Evolutionary conservation across 2,329 filamentous ascomycete species (phyloP), one percentile per base, ranked within the genome.

Genomic region (Pseudogymnoascus sp.): DNA sequence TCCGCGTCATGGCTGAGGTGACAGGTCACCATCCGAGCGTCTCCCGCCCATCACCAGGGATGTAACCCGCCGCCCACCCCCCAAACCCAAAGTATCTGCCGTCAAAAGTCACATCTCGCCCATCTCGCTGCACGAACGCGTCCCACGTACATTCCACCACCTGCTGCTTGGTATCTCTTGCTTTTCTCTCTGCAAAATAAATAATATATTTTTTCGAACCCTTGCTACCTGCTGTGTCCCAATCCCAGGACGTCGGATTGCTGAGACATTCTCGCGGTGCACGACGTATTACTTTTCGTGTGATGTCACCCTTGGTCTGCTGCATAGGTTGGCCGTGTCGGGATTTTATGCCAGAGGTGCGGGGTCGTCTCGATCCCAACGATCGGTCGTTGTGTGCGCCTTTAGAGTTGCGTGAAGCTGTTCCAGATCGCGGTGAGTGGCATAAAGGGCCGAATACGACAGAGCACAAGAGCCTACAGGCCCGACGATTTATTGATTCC

Each of bases 391-490:
- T 57, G 25, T 54, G 48, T 34, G 25, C 25, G n/a, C 51, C 51
- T 19, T 57, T 19, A 21, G 51, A 57, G 7, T 57, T 34, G 51
- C 10, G n/a, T 57, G n/a, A 34, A 21, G 28, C 28, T 34, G 28
- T 34, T 19, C 28, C 28, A 11, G 28, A 34, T 19, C 51, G 28
- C 51, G 28, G 19, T n/a, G 28, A 57, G 25, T 57, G 25, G 10
- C n/a, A 57, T 34, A 57, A 57, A 57, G 51, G 51, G 51, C 51
- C 51, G 51, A 57, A 57, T 57, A 57, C 51, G 51, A 28, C 51
- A 21, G 51, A 57, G 51, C 28, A 57, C 51, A 57, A 57, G 19
- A 19, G n/a, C 10, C 25, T 34, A 19, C 28, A 7, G 25, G 28
- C 10, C 16, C 16, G 51, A 34, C 10, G 10, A 5, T 31, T 34